Percentiles rank a stretch among this genome's conserved stretches.
phyloP scores from a whole-genome alignment of 345 rosid genomes.

The Syzygium oleosum region DNA sequence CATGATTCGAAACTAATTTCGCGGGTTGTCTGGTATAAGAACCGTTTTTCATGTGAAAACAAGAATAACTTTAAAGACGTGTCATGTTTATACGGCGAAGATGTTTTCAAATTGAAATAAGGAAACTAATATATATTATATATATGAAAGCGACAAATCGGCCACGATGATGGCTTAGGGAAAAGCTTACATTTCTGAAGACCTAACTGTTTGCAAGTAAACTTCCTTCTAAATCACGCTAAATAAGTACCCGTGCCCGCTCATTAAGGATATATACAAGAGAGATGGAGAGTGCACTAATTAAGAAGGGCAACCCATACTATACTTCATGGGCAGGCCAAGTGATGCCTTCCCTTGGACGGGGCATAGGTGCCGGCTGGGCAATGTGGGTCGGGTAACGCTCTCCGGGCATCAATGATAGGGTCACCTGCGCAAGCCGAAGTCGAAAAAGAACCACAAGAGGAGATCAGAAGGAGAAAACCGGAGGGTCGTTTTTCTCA shows the following conservation, averaged over 20 bases:
- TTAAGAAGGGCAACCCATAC: not conserved
- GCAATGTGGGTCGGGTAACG: not conserved
- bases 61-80: no score
- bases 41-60: no score
- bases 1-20: no score
- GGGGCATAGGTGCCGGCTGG: not conserved
- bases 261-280: not conserved
- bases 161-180: no score
- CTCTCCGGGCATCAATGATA: not conserved
- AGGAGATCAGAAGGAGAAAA: not conserved
- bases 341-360: not conserved
- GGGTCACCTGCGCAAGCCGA: not conserved
- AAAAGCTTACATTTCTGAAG: no score
- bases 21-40: no score
- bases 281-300: no score
- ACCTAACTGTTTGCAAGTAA: no score
- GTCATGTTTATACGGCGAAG: no score
- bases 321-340: not conserved
- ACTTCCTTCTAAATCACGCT: not conserved
- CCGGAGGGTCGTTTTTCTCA: not conserved
- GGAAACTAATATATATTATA: no score
- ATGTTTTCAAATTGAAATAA: no score
- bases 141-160: no score
- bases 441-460: not conserved
- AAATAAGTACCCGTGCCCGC: not conserved